A percentile compares a stretch with the other conserved stretches of the same genome.
Evolutionary conservation across 306 rosid species (phyloP).

Genomic region (Trifolium repens): DNA sequence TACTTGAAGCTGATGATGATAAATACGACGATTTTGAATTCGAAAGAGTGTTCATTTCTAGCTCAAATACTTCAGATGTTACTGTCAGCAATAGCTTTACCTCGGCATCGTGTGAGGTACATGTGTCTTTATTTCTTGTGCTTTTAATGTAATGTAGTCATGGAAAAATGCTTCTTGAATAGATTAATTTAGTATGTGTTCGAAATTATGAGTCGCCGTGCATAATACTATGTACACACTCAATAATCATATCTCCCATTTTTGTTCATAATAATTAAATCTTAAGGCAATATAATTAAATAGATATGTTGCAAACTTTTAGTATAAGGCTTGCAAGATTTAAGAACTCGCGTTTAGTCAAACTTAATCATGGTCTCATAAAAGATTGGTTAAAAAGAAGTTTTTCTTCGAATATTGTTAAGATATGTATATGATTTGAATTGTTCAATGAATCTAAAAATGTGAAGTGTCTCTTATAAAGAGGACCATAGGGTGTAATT

Average conservation of each 20-base stretch:
- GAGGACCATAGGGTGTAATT: too few relatives aligned
- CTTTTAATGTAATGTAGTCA: neutral
- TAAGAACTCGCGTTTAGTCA: neutral
- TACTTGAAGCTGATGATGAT: constrained; percentile 32
- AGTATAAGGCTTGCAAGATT: neutral
- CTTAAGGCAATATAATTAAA: neutral
- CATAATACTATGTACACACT: neutral
- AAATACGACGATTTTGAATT: constrained; percentile 3
- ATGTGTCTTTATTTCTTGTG: too few relatives aligned
- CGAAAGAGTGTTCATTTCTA: constrained; percentile 34
- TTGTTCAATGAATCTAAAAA: too few relatives aligned
- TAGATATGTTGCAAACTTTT: neutral
- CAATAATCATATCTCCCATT: neutral
- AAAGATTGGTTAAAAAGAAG: neutral
- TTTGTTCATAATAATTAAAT: neutral
- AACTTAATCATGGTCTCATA: too few relatives aligned
- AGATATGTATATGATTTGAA: too few relatives aligned
- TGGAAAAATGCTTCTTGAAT: constrained; percentile 16
- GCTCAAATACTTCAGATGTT: constrained; percentile 6
- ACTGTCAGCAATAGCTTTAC: constrained; percentile 19
- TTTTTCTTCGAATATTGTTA: neutral
- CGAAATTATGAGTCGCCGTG: neutral
- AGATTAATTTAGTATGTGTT: neutral
- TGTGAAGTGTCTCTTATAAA: too few relatives aligned
- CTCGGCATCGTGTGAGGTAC: constrained; percentile 29